Percentiles rank a stretch among this genome's conserved stretches.
Conservation (phyloP, 495 filamentous ascomycete species). For the Aspergillus bertholletiae region DNA sequence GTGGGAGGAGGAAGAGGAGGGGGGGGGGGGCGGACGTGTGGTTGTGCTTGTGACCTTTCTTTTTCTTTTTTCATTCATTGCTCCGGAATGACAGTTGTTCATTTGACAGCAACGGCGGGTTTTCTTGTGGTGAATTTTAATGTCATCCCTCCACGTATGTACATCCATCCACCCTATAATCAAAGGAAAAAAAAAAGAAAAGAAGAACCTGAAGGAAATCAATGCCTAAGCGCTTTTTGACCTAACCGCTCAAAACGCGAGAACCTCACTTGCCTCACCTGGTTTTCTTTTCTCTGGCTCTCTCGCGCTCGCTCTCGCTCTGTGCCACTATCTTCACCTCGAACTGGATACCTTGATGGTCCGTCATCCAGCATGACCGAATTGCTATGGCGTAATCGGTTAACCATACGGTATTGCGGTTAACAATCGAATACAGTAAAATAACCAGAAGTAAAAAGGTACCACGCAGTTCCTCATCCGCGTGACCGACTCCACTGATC, state of each 20-base stretch:
- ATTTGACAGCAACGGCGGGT: neutral
- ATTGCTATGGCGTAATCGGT: too few species aligned
- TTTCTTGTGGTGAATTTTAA: neutral
- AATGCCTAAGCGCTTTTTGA: neutral
- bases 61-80: neutral
- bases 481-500: conserved; percentile 3
- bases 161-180: too few species aligned
- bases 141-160: neutral
- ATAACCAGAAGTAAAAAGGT: neutral
- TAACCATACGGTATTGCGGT: too few species aligned
- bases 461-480: conserved; percentile 1
- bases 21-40: too few species aligned
- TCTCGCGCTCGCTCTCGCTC: too few species aligned
- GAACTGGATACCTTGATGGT: too few species aligned
- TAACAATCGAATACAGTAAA: neutral
- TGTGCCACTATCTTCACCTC: neutral
- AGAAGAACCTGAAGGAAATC: neutral
- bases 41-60: neutral
- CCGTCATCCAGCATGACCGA: too few species aligned
- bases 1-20: neutral
- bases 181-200: neutral
- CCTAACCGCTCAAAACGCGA: conserved; percentile 1
- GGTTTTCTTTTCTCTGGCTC: too few species aligned
- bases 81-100: neutral
- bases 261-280: neutral